Base-by-base conservation (phyloP, 148 eudicot species). In the Polygonum aviculare region DNA sequence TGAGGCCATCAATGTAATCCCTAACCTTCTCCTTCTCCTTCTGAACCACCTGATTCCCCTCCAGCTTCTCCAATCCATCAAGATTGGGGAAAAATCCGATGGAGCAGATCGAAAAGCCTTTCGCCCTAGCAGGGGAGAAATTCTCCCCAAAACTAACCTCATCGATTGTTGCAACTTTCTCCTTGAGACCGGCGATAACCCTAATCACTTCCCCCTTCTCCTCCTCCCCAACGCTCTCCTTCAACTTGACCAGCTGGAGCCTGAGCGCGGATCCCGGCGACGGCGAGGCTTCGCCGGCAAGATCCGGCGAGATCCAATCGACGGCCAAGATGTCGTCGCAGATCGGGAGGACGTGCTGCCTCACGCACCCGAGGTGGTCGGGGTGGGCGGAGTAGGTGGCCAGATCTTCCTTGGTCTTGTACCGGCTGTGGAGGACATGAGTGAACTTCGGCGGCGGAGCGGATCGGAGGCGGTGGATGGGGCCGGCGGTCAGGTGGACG, bases 321-420 rank as follows among this genome's bases (percentile, higher is more conserved):
- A 92, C 88, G 60, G 98, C 97, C 97, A 94, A 85, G 76, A 92
- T 22, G 72, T 94, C 98, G 0, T 90, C 92, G 10, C 86, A 79
- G 52, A 90, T 85, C 16, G 98, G 98, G 10, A 65, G 76, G 70
- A 89, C 92, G 44, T 18, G 70, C 31, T 82, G 77, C 9, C 76
- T 36, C 10, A 92, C 98, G 21, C 90, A 93, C 48, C 76, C 18
- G 41, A 91, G 67, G 78, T 94, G 98, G 65, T 59, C 73, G 1
- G 88, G 91, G 82, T 92, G 90, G 35, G 75, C 85, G 1, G 93
- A 40, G 82, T 94, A 94, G 47, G 70, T 22, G 22, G 75, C 77
- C 1, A 94, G 86, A 45, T 91, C 93, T n/a, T 84, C 78, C 38
- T 82, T 89, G 52, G 91, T 79, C 3, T 47, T 65, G 90, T 87